Conservation (phyloP, 2,329 filamentous ascomycete species). For the Colletotrichum falcatum region DNA sequence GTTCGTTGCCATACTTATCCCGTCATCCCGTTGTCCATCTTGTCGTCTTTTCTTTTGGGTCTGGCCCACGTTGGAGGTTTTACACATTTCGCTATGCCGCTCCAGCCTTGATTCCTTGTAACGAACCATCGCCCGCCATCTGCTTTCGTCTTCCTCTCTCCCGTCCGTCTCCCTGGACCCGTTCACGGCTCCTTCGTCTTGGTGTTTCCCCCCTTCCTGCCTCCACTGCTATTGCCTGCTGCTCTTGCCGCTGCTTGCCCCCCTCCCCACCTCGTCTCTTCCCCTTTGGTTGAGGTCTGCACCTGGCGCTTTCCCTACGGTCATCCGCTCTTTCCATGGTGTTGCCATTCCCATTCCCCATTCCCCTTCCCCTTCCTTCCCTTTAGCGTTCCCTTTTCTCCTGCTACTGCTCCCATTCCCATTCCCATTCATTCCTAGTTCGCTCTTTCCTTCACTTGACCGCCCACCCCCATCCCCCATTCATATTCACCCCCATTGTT, state of each 20-base stretch:
- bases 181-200: conserved; percentile 35
- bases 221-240: conserved; percentile 33
- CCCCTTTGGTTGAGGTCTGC: conserved; percentile 38
- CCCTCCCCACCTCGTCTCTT: conserved; percentile 12
- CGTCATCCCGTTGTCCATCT: conserved; percentile 19
- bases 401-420: conserved; percentile 26
- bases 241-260: conserved; percentile 11
- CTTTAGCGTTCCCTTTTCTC: no score
- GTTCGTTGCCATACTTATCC: conserved; percentile 18
- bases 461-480: conserved; percentile 29
- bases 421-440: conserved; percentile 42
- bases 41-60: conserved; percentile 34
- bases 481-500: conserved; percentile 21
- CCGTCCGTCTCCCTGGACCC: conserved; percentile 24
- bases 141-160: conserved; percentile 3
- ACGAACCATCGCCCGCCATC: not conserved
- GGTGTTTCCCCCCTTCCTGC: conserved; percentile 37
- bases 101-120: conserved; percentile 3
- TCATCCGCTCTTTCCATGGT: conserved; percentile 40
- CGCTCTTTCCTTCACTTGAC: conserved; percentile 12
- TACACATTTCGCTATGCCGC: conserved; percentile 21
- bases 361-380: conserved; percentile 7
- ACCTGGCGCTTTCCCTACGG: conserved; percentile 36
- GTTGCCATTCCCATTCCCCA: conserved; percentile 44
- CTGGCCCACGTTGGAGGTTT: conserved; percentile 37